Conservation (phyloP, 306 rosid genomes). For the Ammopiptanthus mongolicus region DNA sequence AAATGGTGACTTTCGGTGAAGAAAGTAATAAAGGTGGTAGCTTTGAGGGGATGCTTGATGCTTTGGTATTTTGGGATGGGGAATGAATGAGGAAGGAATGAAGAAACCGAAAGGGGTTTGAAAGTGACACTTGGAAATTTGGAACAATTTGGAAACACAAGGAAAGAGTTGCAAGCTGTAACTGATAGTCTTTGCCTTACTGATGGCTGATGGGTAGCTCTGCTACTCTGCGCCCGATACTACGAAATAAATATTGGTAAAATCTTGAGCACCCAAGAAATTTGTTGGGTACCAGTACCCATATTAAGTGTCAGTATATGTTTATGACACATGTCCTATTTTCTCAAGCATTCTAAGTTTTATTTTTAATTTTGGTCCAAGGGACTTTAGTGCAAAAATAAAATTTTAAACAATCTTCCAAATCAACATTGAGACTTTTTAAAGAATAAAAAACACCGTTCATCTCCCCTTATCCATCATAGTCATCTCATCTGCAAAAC, state of each 20-base stretch:
- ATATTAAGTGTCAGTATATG: too few relatives aligned
- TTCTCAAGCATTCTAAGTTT: too few relatives aligned
- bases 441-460: too few relatives aligned
- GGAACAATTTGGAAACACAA: slow-evolving; percentile 17
- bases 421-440: too few relatives aligned
- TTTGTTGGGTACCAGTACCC: too few relatives aligned
- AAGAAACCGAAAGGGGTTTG: not conserved
- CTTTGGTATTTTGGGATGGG: not conserved
- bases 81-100: not conserved
- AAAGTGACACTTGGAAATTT: slow-evolving; percentile 11
- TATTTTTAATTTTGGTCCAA: too few relatives aligned
- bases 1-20: not conserved
- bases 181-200: not conserved
- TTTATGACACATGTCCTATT: too few relatives aligned
- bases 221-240: not conserved
- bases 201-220: not conserved
- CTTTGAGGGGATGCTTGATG: not conserved
- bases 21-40: slow-evolving; percentile 10
- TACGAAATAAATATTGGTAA: not conserved
- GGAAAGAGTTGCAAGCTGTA: not conserved
- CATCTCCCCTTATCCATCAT: too few relatives aligned
- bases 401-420: too few relatives aligned
- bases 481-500: too few relatives aligned
- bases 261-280: too few relatives aligned
- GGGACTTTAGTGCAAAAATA: too few relatives aligned